These are phyloP conservation scores for Eudorina sp. DNA, from an alignment of 139 green algal genomes.

Conservation along the genomic window DNA sequence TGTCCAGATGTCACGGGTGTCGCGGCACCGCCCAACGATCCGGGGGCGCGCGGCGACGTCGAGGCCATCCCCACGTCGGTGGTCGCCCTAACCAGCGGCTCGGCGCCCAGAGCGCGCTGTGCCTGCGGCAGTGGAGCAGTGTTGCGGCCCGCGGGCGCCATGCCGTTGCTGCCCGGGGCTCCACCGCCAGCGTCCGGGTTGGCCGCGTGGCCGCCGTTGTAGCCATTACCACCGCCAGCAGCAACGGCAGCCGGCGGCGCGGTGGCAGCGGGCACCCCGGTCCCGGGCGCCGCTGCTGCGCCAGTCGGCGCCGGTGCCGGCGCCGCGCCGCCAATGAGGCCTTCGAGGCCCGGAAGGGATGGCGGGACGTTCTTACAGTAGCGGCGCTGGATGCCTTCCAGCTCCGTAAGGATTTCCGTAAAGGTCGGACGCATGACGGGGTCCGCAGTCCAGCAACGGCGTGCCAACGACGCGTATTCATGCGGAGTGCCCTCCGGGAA, in stretches of 20 bases:
- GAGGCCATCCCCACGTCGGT: slow-evolving; percentile 32
- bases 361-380: slow-evolving; percentile 32
- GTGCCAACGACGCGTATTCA: slow-evolving; percentile 39
- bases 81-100: neutral
- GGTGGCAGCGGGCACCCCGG: neutral
- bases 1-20: neutral
- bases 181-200: too few relatives aligned
- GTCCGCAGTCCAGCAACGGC: slow-evolving; percentile 52
- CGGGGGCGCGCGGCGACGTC: neutral
- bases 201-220: neutral
- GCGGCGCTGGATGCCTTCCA: slow-evolving; percentile 32
- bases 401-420: slow-evolving; percentile 43
- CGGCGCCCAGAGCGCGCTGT: neutral
- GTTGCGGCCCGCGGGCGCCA: neutral
- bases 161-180: neutral
- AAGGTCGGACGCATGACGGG: slow-evolving; percentile 47
- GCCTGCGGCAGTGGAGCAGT: slow-evolving; percentile 28
- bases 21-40: neutral
- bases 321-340: neutral
- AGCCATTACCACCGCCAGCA: neutral
- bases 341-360: slow-evolving; percentile 20
- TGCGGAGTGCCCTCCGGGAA: slow-evolving; percentile 32
- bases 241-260: neutral
- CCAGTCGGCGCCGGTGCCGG: neutral
- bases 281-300: neutral